These are phyloP conservation scores for Phycomyces nitens DNA, from an alignment of 192 early-diverging fungal species.

Conservation along the genomic window DNA sequence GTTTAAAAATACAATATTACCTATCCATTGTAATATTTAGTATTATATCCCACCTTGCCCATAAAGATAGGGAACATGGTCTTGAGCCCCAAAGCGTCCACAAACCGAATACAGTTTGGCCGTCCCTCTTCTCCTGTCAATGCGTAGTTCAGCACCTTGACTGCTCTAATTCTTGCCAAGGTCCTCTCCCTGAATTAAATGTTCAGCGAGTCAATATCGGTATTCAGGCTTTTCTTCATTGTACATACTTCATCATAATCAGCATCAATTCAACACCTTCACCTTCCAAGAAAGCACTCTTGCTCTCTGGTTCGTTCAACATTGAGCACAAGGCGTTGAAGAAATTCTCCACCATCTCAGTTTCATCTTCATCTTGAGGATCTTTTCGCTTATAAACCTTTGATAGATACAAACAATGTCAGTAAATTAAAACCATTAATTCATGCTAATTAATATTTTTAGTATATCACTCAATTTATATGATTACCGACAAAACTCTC, in stretches of 20 bases:
- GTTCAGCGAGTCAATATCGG: background rate
- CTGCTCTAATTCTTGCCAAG: slow-evolving; percentile 73
- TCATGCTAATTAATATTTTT: too few relatives aligned
- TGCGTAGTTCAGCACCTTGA: slow-evolving; percentile 85
- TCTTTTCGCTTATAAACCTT: slow-evolving; percentile 61
- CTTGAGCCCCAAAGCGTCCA: slow-evolving; percentile 80
- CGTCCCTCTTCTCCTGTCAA: slow-evolving; percentile 51
- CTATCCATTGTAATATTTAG: background rate
- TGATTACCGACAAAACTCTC: slow-evolving; percentile 5
- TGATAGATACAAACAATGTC: background rate
- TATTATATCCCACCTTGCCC: slow-evolving; percentile 49
- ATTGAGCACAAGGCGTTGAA: slow-evolving; percentile 78
- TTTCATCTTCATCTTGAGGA: slow-evolving; percentile 79
- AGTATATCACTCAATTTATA: background rate
- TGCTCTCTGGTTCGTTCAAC: slow-evolving; percentile 65
- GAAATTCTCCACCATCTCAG: slow-evolving; percentile 90
- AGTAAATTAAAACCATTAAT: background rate
- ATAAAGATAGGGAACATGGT: slow-evolving; percentile 86
- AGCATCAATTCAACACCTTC: slow-evolving; percentile 94
- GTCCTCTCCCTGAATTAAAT: slow-evolving; percentile 59
- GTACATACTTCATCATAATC: slow-evolving; percentile 72
- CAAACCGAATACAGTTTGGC: slow-evolving; percentile 65
- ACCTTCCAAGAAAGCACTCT: slow-evolving; percentile 68
- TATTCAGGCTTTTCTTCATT: background rate
- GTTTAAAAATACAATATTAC: background rate